These are phyloP conservation scores for Gossypium trilobum DNA, from an alignment of 441 rosid species.

Conservation along the genomic window DNA sequence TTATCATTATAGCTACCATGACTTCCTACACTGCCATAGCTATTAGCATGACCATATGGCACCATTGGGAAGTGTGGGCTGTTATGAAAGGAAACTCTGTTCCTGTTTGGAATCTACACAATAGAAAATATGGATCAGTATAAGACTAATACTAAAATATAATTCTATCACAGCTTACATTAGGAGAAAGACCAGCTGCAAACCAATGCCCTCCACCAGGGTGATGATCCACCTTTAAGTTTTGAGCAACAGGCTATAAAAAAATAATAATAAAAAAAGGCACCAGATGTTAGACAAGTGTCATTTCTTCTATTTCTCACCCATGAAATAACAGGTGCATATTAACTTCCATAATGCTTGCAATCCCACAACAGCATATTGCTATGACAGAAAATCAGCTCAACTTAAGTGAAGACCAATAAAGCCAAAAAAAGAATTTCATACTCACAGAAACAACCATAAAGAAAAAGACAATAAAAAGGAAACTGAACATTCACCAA, in stretches of 20 bases:
- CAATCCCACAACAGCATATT: neutral
- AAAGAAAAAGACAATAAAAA: neutral
- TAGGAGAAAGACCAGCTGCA: conserved; percentile 99
- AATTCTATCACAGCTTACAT: conserved; percentile 43
- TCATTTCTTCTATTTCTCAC: neutral
- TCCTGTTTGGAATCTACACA: conserved; percentile 66
- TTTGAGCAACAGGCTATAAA: conserved; percentile 65
- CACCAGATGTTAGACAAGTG: neutral
- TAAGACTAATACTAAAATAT: neutral
- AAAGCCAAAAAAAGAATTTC: neutral
- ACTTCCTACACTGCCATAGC: conserved; percentile 95
- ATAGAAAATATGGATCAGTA: conserved; percentile 15
- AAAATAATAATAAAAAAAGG: neutral
- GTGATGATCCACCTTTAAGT: conserved; percentile 87
- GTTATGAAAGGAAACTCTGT: conserved; percentile 55
- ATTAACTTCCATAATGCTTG: neutral
- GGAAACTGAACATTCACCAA: neutral
- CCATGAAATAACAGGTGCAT: neutral
- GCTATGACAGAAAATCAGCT: neutral
- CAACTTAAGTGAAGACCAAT: neutral
- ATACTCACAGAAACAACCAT: neutral
- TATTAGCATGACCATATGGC: conserved; percentile 66
- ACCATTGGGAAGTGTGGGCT: conserved; percentile 75
- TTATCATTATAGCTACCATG: conserved; percentile 93
- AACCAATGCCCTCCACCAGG: conserved; percentile 99